Evolutionary conservation across 345 rosid species (phyloP), one percentile per base, ranked within the genome.

Genomic region (Gossypium ekmanianum): DNA sequence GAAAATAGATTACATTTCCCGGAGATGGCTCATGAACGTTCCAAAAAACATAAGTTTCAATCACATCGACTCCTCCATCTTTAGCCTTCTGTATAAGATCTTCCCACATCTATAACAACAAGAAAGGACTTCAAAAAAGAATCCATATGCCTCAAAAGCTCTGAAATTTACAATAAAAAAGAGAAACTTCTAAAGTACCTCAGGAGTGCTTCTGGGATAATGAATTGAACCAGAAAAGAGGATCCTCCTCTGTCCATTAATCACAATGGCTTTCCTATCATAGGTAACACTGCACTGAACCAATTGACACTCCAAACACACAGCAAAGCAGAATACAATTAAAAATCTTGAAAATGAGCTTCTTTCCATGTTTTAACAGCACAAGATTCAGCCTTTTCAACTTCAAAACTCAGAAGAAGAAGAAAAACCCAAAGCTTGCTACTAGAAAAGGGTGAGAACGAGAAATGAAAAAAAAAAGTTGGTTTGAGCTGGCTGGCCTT

Each of bases 41-140:
- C 99, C 99, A 96, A 76, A 96, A 96, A 0, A 96, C 98, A 78
- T 96, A 96, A 74, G 99, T 96, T 80, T 96, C 99, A 65, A 96
- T 84, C 72, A 92, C 98, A 85, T 96, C 99, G 8, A 96, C 27
- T 9, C 98, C 99, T 76, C 98, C 99, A 74, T 92, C 90, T 81
- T 93, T 96, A 3, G 99, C 99, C 88, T 96, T 96, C 90, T 79
- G 89, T 79, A 96, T 92, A 82, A 96, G 94, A 90, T 87, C 94
- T 83, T 92, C 98, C 99, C 99, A 96, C 99, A 96, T 96, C 99
- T 93, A 76, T 83, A 63, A 75, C 41, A 56, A 56, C 24, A 4
- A 65, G 55, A 22, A 70, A 24, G 3, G 39, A 9, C 59, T 9
- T 50, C 10, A 70, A 27, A 9, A 52, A 11, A 54, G 14, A 68